Evolutionary conservation across 2,329 filamentous ascomycete species (phyloP).

Genomic region (Cladosporium sp.): DNA sequence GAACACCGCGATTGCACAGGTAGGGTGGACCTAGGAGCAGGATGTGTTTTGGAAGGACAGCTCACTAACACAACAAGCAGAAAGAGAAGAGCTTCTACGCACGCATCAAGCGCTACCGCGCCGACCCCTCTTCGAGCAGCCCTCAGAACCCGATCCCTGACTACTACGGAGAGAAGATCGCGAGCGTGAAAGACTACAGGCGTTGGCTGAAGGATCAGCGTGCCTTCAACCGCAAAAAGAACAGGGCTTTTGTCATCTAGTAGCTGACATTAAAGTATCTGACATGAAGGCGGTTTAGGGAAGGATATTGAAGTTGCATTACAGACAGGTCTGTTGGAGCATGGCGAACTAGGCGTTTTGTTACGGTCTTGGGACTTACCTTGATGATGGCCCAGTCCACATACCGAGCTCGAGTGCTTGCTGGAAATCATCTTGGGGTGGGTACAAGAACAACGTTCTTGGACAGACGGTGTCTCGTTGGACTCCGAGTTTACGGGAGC

Average conservation of each 20-base stretch:
- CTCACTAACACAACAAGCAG: slow-evolving; percentile 35
- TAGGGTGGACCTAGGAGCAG: slow-evolving; percentile 34
- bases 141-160: slow-evolving; percentile 92
- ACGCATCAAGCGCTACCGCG: slow-evolving; percentile 84
- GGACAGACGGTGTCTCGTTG: neutral
- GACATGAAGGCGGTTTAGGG: neutral
- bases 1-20: slow-evolving; percentile 66
- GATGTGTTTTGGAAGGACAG: neutral
- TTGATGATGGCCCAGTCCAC: neutral
- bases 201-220: slow-evolving; percentile 97
- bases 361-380: neutral
- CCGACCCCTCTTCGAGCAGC: slow-evolving; percentile 84
- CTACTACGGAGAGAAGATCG: slow-evolving; percentile 98
- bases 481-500: neutral
- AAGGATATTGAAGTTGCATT: neutral
- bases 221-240: slow-evolving; percentile 87
- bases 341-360: slow-evolving; percentile 12
- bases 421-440: neutral
- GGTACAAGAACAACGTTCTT: neutral
- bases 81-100: slow-evolving; percentile 95
- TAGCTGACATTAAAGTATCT: neutral
- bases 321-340: slow-evolving; percentile 2
- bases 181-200: slow-evolving; percentile 83
- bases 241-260: slow-evolving; percentile 28
- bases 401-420: neutral